Evolutionary conservation across 495 filamentous ascomycete genomes (phyloP).

Genomic region (Podospora conica): DNA sequence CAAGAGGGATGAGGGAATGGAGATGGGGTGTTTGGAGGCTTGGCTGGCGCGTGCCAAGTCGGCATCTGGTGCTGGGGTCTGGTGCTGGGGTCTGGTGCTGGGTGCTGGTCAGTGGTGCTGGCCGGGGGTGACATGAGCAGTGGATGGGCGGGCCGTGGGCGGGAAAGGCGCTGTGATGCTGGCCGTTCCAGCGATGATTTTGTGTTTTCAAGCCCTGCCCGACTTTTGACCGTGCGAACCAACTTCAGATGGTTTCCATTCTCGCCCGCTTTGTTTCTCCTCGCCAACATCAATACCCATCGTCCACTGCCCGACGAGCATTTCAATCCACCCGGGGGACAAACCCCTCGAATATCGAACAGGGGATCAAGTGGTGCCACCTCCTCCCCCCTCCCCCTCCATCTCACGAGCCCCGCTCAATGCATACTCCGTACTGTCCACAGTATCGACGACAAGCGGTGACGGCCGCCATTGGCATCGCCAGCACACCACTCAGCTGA

Average conservation of each 20-base stretch:
- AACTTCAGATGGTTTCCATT: too few relatives aligned
- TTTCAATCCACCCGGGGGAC: too few relatives aligned
- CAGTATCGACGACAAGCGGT: neutral
- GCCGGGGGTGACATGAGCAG: too few relatives aligned
- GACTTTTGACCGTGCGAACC: neutral
- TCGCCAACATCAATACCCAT: neutral
- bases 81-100: too few relatives aligned
- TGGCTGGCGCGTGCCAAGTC: slow-evolving; percentile 8
- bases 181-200: too few relatives aligned
- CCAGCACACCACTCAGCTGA: neutral
- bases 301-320: neutral
- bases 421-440: too few relatives aligned
- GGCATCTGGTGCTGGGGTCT: too few relatives aligned
- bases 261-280: neutral
- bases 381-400: neutral
- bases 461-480: neutral
- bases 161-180: neutral
- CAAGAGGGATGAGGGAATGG: neutral
- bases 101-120: too few relatives aligned
- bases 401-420: neutral
- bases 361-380: neutral
- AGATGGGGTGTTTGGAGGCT: slow-evolving; percentile 1
- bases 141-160: too few relatives aligned
- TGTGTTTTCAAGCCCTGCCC: neutral
- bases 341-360: neutral